phyloP scores from a whole-genome alignment of 2,329 filamentous ascomycete species.

The Scopulariopsis brevicaulis region DNA sequence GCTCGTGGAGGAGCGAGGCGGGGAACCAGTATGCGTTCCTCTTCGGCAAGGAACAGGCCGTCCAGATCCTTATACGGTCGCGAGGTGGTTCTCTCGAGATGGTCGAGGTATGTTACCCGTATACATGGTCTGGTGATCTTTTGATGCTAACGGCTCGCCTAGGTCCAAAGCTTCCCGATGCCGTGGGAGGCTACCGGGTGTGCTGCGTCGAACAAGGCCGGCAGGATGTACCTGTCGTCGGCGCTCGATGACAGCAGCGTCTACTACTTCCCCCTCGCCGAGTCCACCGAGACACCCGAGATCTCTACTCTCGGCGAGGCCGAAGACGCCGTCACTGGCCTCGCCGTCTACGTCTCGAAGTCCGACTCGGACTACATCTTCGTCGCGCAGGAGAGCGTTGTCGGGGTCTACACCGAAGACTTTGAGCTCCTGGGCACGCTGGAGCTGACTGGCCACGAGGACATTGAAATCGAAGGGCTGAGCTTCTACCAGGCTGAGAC shows the following conservation, averaged over 20 bases:
- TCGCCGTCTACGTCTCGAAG: slow-evolving; percentile 25
- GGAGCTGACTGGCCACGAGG: slow-evolving; percentile 22
- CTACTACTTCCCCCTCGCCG: slow-evolving; percentile 24
- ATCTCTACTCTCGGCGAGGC: slow-evolving; percentile 23
- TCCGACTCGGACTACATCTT: slow-evolving; percentile 24
- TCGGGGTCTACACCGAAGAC: slow-evolving; percentile 24
- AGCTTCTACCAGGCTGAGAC: slow-evolving; percentile 25
- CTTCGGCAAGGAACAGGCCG: slow-evolving; percentile 28
- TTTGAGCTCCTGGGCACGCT: slow-evolving; percentile 24
- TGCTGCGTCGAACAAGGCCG: slow-evolving; percentile 21
- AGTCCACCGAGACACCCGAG: slow-evolving; percentile 23
- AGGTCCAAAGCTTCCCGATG: slow-evolving; percentile 29
- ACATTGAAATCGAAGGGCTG: slow-evolving; percentile 29
- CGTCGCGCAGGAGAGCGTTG: slow-evolving; percentile 22
- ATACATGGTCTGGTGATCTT: accelerated
- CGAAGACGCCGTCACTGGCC: slow-evolving; percentile 24
- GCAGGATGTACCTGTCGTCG: slow-evolving; percentile 25
- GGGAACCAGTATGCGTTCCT: slow-evolving; percentile 31
- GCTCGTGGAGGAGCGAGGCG: slow-evolving; percentile 28
- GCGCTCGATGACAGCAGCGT: slow-evolving; percentile 23
- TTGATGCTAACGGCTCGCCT: neutral
- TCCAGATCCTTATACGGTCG: slow-evolving; percentile 24
- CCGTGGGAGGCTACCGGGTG: slow-evolving; percentile 30
- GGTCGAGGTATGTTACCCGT: slow-evolving; percentile 18
- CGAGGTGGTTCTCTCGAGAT: slow-evolving; percentile 18